These are phyloP conservation scores for Aureobasidium musti DNA, from an alignment of 2,329 filamentous ascomycete species.

Conservation along the genomic window DNA sequence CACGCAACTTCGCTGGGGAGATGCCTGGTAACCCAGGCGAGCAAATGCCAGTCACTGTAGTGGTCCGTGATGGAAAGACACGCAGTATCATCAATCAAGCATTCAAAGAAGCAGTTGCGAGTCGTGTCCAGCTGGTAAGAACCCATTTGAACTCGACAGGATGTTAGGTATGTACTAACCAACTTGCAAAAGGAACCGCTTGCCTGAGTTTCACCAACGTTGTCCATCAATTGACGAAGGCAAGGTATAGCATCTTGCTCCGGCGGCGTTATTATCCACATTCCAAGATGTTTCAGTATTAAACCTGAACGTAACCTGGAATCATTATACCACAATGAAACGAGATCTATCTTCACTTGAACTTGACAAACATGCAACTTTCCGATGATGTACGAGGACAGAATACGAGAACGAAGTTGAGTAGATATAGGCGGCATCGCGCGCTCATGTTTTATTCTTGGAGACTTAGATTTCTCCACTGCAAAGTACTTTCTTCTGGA, in stretches of 20 bases:
- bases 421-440: background rate
- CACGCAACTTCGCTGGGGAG: constrained; percentile 2
- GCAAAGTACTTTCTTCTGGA: background rate
- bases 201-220: background rate
- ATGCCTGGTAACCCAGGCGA: constrained; percentile 21
- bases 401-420: background rate
- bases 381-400: background rate
- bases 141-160: background rate
- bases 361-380: background rate
- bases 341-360: background rate
- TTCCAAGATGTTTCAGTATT: background rate
- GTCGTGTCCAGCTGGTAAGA: constrained; percentile 6
- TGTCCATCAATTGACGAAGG: background rate
- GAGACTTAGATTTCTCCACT: background rate
- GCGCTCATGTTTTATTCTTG: background rate
- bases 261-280: background rate
- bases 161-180: background rate
- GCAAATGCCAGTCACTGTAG: constrained; percentile 17
- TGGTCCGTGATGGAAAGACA: constrained; percentile 1
- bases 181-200: constrained; percentile 4
- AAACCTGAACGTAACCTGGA: background rate
- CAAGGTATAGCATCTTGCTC: background rate
- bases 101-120: background rate
- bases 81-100: background rate
- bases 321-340: background rate